These are phyloP conservation scores for Fusarium sp. DNA, from an alignment of 2,329 filamentous ascomycete species.

Conservation along the genomic window DNA sequence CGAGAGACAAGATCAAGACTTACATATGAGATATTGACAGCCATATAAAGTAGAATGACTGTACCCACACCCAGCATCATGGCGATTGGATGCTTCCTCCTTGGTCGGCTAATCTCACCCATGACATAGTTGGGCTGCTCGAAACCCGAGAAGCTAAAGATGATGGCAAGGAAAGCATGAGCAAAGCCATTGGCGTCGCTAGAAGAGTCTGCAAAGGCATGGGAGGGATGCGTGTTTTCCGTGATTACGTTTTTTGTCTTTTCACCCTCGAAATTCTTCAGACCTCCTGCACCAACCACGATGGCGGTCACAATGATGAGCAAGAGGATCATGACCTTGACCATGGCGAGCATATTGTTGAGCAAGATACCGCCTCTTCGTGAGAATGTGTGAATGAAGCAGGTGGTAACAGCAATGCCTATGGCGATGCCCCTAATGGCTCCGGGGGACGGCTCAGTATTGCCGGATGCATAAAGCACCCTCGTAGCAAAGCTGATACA, in stretches of 20 bases:
- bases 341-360: conserved; percentile 61
- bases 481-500: conserved; percentile 58
- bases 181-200: conserved; percentile 49
- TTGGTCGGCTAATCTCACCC: conserved; percentile 49
- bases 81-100: conserved; percentile 49
- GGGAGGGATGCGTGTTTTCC: conserved; percentile 43
- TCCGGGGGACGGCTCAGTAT: conserved; percentile 43
- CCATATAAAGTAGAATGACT: conserved; percentile 50
- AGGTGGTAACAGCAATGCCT: conserved; percentile 55
- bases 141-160: conserved; percentile 54
- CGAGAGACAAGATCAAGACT: conserved; percentile 2
- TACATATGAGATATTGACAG: conserved; percentile 53
- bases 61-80: conserved; percentile 48
- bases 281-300: conserved; percentile 46
- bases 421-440: conserved; percentile 61
- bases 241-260: conserved; percentile 42
- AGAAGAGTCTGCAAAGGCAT: conserved; percentile 41
- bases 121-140: conserved; percentile 55
- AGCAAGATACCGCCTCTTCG: conserved; percentile 61
- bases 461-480: conserved; percentile 51
- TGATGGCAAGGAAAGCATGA: conserved; percentile 56
- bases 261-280: conserved; percentile 17
- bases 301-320: conserved; percentile 54
- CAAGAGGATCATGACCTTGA: conserved; percentile 61
- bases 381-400: conserved; percentile 61